Conservation (phyloP, 2,329 filamentous ascomycete genomes). For the Aureobasidium subglaciale region DNA sequence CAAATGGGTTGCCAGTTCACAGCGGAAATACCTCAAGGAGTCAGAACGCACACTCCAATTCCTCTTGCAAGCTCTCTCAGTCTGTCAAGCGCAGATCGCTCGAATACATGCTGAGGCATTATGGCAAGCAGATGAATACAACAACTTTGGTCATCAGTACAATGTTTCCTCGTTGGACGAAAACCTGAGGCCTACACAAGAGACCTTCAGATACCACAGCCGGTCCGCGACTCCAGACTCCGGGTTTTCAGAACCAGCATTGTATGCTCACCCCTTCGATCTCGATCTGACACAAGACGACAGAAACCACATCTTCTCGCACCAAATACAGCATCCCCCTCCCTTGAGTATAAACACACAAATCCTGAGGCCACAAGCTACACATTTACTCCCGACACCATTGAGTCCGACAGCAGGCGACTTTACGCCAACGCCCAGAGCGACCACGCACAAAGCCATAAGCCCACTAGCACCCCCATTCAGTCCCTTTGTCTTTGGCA, state of each 20-base stretch:
- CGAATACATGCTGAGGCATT: neutral
- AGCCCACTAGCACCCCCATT: neutral
- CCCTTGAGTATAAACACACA: neutral
- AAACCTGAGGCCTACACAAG: neutral
- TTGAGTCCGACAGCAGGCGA: neutral
- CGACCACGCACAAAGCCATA: neutral
- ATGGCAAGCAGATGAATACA: neutral
- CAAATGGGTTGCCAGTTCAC: neutral
- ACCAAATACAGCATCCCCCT: neutral
- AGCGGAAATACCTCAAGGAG: neutral
- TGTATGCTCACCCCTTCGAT: slow-evolving; percentile 12
- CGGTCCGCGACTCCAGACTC: neutral
- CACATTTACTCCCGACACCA: neutral
- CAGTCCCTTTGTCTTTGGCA: neutral
- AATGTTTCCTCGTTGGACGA: neutral
- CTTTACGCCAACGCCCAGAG: neutral
- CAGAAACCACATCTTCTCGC: neutral
- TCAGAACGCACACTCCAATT: neutral
- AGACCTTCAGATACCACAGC: neutral
- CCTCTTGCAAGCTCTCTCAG: neutral
- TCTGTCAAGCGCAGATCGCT: slow-evolving; percentile 5
- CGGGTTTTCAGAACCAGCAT: slow-evolving; percentile 3
- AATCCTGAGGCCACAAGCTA: neutral
- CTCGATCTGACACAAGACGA: neutral
- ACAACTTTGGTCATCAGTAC: neutral